Percentiles rank a stretch among this genome's conserved stretches.
Evolutionary conservation across 352 stramenopile species (phyloP).

Genomic region (Phytophthora hibernalis): DNA sequence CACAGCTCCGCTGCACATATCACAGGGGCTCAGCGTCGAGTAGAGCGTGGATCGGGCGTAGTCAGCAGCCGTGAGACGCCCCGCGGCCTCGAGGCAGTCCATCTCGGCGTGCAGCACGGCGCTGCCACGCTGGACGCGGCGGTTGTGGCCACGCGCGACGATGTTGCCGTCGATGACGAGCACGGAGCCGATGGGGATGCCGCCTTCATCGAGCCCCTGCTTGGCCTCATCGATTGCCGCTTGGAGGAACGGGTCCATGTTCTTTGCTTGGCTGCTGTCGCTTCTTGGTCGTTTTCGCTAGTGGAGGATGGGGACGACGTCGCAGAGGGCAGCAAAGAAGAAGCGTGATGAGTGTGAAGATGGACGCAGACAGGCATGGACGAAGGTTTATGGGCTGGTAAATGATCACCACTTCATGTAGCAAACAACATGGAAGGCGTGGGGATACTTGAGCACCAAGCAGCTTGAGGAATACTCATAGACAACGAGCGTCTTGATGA

Average conservation of each 20-base stretch:
- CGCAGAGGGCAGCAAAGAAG: slow-evolving; percentile 16
- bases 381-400: too few relatives aligned
- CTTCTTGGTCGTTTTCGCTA: slow-evolving; percentile 6
- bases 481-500: too few relatives aligned
- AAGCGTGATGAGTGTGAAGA: slow-evolving; percentile 14
- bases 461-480: too few relatives aligned
- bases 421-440: too few relatives aligned
- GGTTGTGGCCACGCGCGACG: slow-evolving; percentile 48
- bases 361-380: neutral
- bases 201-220: slow-evolving; percentile 34
- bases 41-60: slow-evolving; percentile 48
- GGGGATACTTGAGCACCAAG: too few relatives aligned
- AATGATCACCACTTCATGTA: too few relatives aligned
- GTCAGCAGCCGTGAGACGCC: slow-evolving; percentile 42
- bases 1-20: slow-evolving; percentile 54
- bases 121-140: slow-evolving; percentile 45
- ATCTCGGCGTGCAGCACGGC: slow-evolving; percentile 52
- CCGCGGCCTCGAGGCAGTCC: slow-evolving; percentile 48
- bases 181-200: slow-evolving; percentile 53
- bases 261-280: neutral
- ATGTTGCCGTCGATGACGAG: slow-evolving; percentile 43
- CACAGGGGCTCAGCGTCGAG: slow-evolving; percentile 50
- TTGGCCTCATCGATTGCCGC: slow-evolving; percentile 39
- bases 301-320: slow-evolving; percentile 9
- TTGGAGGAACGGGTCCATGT: slow-evolving; percentile 42